A percentile compares a stretch with the other conserved stretches of the same genome.
These are phyloP conservation scores for Lasiosphaeria hispida DNA, from an alignment of 495 filamentous ascomycete species.

Conservation along the genomic window DNA sequence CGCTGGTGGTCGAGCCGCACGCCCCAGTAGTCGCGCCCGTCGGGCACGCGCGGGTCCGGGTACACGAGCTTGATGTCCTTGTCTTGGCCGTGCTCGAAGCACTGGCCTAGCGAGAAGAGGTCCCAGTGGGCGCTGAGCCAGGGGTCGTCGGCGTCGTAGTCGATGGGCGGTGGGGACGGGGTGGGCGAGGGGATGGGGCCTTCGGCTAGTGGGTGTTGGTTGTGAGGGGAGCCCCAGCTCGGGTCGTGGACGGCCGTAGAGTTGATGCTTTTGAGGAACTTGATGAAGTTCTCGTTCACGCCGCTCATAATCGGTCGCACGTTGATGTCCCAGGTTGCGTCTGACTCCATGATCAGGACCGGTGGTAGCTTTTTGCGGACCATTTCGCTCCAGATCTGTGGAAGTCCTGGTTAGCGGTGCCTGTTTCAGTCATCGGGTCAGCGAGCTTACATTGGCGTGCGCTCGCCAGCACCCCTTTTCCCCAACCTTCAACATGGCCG, in stretches of 20 bases:
- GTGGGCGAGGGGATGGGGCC: neutral
- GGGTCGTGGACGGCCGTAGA: slow-evolving; percentile 21
- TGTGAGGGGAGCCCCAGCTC: slow-evolving; percentile 8
- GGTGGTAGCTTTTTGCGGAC: slow-evolving; percentile 18
- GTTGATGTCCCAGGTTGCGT: slow-evolving; percentile 24
- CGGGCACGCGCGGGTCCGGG: slow-evolving; percentile 9
- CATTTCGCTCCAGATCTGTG: slow-evolving; percentile 21
- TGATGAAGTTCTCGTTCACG: slow-evolving; percentile 20
- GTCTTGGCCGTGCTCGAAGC: slow-evolving; percentile 18
- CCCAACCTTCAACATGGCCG: slow-evolving; percentile 10
- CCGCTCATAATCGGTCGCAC: slow-evolving; percentile 20
- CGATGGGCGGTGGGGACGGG: slow-evolving; percentile 5
- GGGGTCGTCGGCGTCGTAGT: slow-evolving; percentile 19
- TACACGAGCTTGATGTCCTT: slow-evolving; percentile 13
- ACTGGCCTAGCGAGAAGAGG: slow-evolving; percentile 19
- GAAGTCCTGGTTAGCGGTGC: neutral
- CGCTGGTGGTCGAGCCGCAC: slow-evolving; percentile 14
- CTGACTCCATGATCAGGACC: slow-evolving; percentile 23
- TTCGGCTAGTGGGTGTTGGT: neutral
- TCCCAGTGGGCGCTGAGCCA: slow-evolving; percentile 26
- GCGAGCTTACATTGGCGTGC: slow-evolving; percentile 24
- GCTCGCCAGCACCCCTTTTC: slow-evolving; percentile 25
- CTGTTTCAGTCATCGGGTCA: too few relatives aligned
- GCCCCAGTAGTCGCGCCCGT: slow-evolving; percentile 16
- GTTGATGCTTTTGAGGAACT: slow-evolving; percentile 19